Conservation (phyloP, 2,329 filamentous ascomycete genomes). For the Dactylonectria estremocensis region DNA sequence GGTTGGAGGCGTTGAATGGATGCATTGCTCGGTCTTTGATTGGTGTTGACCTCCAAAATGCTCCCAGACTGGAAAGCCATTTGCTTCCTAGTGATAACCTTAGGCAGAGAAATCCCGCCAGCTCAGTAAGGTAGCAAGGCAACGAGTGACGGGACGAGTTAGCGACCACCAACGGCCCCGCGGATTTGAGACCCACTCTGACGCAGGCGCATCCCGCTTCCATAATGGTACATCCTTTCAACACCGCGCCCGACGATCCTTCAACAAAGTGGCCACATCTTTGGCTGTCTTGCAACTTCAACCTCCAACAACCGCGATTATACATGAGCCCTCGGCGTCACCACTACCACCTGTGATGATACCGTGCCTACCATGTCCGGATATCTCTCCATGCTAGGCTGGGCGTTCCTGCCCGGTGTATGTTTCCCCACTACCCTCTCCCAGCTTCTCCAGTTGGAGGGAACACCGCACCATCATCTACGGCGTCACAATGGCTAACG, state of each 20-base stretch:
- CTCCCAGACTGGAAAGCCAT: neutral
- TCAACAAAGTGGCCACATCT: slow-evolving; percentile 28
- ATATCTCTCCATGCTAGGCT: slow-evolving; percentile 69
- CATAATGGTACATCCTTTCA: slow-evolving; percentile 1
- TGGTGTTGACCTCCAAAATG: neutral
- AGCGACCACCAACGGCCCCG: neutral
- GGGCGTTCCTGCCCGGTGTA: slow-evolving; percentile 71
- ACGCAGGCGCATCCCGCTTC: slow-evolving; percentile 39
- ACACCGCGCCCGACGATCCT: slow-evolving; percentile 16
- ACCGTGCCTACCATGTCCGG: slow-evolving; percentile 61
- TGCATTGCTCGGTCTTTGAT: neutral
- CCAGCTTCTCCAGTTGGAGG: neutral
- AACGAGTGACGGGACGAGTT: neutral
- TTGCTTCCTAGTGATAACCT: neutral
- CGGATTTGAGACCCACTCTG: slow-evolving; percentile 45
- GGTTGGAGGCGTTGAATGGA: neutral
- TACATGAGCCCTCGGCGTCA: slow-evolving; percentile 12
- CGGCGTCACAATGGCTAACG: slow-evolving; percentile 34
- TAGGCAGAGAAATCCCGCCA: neutral
- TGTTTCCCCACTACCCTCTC: slow-evolving; percentile 40
- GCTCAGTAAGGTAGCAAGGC: neutral
- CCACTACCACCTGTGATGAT: slow-evolving; percentile 39
- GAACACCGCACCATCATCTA: slow-evolving; percentile 9
- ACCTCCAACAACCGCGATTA: slow-evolving; percentile 23
- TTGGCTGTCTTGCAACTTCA: slow-evolving; percentile 10